Conservation (phyloP, 2,329 filamentous ascomycete genomes). For the Fusarium circinatum region DNA sequence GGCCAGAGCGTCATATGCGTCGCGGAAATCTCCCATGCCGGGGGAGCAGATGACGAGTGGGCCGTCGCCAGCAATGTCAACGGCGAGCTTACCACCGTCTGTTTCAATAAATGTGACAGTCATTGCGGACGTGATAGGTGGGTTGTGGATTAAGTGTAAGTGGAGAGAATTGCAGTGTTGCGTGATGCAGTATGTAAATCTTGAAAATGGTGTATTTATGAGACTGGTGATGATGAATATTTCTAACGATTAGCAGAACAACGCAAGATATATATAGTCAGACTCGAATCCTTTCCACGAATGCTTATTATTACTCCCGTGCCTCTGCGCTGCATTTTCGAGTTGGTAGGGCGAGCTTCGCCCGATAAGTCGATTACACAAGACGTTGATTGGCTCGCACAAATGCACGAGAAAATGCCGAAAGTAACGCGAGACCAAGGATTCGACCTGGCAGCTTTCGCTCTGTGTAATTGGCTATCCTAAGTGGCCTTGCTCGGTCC, state of each 20-base stretch:
- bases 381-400: not conserved
- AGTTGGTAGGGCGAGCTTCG: not conserved
- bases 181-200: rapidly evolving
- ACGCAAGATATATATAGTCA: not conserved
- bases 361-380: not conserved
- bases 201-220: not conserved
- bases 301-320: not conserved
- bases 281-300: rapidly evolving
- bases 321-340: not conserved
- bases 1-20: slow-evolving; percentile 17
- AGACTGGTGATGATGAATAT: not conserved
- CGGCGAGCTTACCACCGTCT: slow-evolving; percentile 26
- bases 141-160: not conserved
- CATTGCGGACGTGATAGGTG: not conserved
- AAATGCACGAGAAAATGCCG: slow-evolving; percentile 24
- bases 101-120: slow-evolving; percentile 24
- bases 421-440: not conserved
- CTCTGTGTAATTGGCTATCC: not conserved
- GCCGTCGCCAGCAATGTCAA: slow-evolving; percentile 17
- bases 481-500: rapidly evolving
- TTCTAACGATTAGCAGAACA: rapidly evolving
- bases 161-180: not conserved
- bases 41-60: slow-evolving; percentile 32
- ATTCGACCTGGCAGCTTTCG: rapidly evolving
- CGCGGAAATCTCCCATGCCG: slow-evolving; percentile 27